Conservation (phyloP, 352 stramenopile genomes). For the Phytopythium kandeliae region DNA sequence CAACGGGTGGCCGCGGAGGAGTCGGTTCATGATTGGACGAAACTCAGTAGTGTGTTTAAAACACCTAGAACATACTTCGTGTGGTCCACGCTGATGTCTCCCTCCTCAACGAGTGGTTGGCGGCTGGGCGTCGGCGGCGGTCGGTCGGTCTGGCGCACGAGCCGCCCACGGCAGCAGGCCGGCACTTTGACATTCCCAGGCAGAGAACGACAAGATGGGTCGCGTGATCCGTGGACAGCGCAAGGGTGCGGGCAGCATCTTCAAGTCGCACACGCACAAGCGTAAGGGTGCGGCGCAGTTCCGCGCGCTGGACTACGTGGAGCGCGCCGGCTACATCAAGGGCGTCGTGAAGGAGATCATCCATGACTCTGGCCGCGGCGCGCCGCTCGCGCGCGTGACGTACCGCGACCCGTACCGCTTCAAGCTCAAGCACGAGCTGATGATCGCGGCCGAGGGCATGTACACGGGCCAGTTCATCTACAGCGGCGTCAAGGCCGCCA, state of each 20-base stretch:
- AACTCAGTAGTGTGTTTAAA: neutral
- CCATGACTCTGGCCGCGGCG: constrained; percentile 97
- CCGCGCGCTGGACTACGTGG: constrained; percentile 88
- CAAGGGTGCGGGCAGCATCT: constrained; percentile 83
- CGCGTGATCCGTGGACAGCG: constrained; percentile 86
- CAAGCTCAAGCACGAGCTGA: constrained; percentile 92
- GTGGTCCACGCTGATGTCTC: too few species aligned
- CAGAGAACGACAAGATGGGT: constrained; percentile 63
- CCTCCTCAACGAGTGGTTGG: too few species aligned
- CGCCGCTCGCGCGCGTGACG: constrained; percentile 93
- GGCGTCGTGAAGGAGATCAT: constrained; percentile 99
- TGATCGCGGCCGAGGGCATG: constrained; percentile 97
- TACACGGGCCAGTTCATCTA: constrained; percentile 99
- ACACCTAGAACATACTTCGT: neutral
- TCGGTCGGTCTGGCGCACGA: neutral
- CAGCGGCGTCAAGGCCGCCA: constrained; percentile 94
- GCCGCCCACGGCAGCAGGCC: neutral
- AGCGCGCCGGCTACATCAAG: constrained; percentile 97
- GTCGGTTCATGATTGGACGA: too few species aligned
- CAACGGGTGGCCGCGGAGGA: too few species aligned
- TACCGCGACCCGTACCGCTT: constrained; percentile 91
- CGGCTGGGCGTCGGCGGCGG: too few species aligned
- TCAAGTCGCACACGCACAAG: constrained; percentile 81
- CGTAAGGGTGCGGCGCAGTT: constrained; percentile 71
- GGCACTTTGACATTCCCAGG: constrained; percentile 80